Conservation (phyloP, 768 basidiomycete species). For the Lenzites betulinus region DNA sequence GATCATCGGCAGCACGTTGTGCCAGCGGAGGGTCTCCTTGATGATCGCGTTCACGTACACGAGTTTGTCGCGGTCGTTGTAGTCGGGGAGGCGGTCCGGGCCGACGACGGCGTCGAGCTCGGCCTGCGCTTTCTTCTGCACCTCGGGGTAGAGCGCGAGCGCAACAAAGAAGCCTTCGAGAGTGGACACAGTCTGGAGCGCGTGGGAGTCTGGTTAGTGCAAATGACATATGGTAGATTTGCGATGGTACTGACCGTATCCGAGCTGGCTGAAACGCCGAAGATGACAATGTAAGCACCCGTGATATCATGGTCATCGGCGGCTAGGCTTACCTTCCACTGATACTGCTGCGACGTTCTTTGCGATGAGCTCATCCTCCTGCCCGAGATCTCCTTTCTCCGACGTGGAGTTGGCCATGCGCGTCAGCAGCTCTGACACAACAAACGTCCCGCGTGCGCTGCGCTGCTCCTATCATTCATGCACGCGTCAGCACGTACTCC, state of each 20-base stretch:
- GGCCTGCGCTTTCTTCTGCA: conserved; percentile 6
- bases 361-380: background rate
- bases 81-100: conserved; percentile 6
- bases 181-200: conserved; percentile 4
- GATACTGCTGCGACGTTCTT: background rate
- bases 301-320: no score
- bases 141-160: conserved; percentile 7
- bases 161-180: conserved; percentile 7
- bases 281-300: background rate
- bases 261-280: background rate
- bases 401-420: background rate
- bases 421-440: background rate
- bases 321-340: background rate
- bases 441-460: background rate
- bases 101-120: conserved; percentile 16
- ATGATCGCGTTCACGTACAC: conserved; percentile 14
- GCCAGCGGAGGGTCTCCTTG: conserved; percentile 17
- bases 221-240: background rate
- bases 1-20: conserved; percentile 7
- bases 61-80: conserved; percentile 3
- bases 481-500: no score
- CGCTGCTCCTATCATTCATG: no score
- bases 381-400: background rate
- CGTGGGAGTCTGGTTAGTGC: background rate
- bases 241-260: background rate